phyloP scores from a whole-genome alignment of 805 yeast genomes.

The Kodamaea lidongshanica region DNA sequence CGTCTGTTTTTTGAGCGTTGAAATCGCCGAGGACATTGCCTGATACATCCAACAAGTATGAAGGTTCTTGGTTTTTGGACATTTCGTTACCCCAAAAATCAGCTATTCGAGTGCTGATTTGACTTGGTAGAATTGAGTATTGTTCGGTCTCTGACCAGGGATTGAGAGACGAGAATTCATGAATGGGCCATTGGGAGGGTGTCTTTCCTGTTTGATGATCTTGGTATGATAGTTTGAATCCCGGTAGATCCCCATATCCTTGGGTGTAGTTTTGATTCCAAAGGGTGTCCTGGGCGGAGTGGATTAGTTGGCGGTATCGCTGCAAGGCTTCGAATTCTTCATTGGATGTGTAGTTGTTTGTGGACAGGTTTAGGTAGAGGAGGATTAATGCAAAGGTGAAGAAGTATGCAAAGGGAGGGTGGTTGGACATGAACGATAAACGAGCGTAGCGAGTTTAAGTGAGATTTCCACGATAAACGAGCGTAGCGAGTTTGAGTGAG shows the following conservation, averaged over 20 bases:
- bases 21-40: slow-evolving; percentile 33
- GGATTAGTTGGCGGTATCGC: too few species aligned
- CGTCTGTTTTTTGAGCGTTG: slow-evolving; percentile 12
- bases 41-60: slow-evolving; percentile 31
- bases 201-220: slow-evolving; percentile 46
- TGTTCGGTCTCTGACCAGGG: slow-evolving; percentile 44
- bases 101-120: slow-evolving; percentile 42
- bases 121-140: slow-evolving; percentile 55
- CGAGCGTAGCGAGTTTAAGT: too few species aligned
- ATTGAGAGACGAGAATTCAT: slow-evolving; percentile 35
- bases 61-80: slow-evolving; percentile 9
- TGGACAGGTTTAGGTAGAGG: too few species aligned
- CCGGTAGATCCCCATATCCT: slow-evolving; percentile 71
- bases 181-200: slow-evolving; percentile 54
- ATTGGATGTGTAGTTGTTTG: slow-evolving; percentile 21
- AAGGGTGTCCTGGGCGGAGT: slow-evolving; percentile 20
- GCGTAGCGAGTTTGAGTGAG: too few species aligned
- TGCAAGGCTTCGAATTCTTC: slow-evolving; percentile 16
- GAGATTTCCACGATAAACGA: too few species aligned
- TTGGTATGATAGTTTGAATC: slow-evolving; percentile 58
- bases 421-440: too few species aligned
- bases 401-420: too few species aligned
- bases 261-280: slow-evolving; percentile 36
- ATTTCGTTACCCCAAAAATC: slow-evolving; percentile 43
- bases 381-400: too few species aligned